Conservation (phyloP, 176 grass and related monocot genomes). For the Bothriochloa decipiens region DNA sequence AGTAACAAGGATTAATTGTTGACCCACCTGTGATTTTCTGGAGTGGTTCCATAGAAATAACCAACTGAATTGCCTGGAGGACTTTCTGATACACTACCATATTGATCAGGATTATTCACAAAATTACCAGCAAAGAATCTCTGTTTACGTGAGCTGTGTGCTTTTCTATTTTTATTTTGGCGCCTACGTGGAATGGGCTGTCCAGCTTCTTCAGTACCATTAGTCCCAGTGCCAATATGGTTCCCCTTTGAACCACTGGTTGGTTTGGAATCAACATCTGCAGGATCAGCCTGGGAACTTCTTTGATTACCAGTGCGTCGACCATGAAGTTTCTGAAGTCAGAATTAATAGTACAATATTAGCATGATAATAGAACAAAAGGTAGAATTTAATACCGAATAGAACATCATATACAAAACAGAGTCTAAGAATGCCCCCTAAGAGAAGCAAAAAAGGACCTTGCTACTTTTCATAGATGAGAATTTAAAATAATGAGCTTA, state of each 20-base stretch:
- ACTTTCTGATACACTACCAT: conserved; percentile 79
- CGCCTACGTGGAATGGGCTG: conserved; percentile 72
- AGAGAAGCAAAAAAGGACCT: neutral
- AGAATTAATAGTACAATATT: conserved; percentile 31
- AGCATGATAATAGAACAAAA: conserved; percentile 35
- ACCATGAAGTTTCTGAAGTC: conserved; percentile 62
- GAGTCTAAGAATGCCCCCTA: neutral
- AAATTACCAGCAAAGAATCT: conserved; percentile 93
- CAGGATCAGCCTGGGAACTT: conserved; percentile 42
- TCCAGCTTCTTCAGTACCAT: conserved; percentile 64
- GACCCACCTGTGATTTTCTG: conserved; percentile 80
- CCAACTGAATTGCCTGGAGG: conserved; percentile 93
- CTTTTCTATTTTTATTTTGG: conserved; percentile 75
- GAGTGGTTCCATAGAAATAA: conserved; percentile 98
- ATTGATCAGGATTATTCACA: conserved; percentile 46
- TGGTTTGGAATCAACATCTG: conserved; percentile 55
- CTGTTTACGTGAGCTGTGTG: conserved; percentile 66
- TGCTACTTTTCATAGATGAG: conserved; percentile 9
- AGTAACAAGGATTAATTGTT: conserved; percentile 18
- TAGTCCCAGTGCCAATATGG: conserved; percentile 45
- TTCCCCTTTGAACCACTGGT: conserved; percentile 54
- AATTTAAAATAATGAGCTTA: neutral
- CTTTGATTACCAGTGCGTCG: conserved; percentile 51
- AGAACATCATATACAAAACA: neutral
- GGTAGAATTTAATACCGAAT: conserved; percentile 6